Evolutionary conservation across 257 asterid species (phyloP).

Genomic region (Capsicum chinense): DNA sequence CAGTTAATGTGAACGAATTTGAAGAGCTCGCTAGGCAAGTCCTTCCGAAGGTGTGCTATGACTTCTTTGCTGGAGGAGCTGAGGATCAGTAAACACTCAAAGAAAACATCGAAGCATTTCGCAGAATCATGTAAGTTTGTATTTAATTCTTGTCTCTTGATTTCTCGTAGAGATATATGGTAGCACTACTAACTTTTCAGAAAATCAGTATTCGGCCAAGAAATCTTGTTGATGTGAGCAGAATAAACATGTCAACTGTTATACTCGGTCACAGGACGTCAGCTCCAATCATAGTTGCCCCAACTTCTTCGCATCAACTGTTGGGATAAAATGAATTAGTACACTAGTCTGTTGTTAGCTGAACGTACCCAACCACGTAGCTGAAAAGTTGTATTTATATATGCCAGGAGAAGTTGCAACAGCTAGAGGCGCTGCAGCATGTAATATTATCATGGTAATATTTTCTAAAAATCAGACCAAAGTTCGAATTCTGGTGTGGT

Average conservation of each 20-base stretch:
- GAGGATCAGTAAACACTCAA: slow-evolving; percentile 65
- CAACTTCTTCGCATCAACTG: slow-evolving; percentile 57
- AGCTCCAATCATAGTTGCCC: slow-evolving; percentile 39
- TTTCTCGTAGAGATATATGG: background rate
- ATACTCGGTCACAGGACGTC: slow-evolving; percentile 51
- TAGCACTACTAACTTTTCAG: slow-evolving; percentile 4
- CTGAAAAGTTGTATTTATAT: too few species aligned
- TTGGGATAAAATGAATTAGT: slow-evolving; percentile 21
- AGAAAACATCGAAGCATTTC: slow-evolving; percentile 61
- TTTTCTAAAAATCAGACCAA: background rate
- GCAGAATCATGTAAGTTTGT: slow-evolving; percentile 48
- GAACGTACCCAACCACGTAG: background rate
- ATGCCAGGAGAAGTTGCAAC: slow-evolving; percentile 47
- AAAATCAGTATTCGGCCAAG: slow-evolving; percentile 55
- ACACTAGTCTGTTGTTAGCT: background rate
- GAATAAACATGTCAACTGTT: slow-evolving; percentile 51
- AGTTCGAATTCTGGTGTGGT: background rate
- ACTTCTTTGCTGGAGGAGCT: slow-evolving; percentile 63
- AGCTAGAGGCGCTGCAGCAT: slow-evolving; percentile 63
- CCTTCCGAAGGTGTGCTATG: slow-evolving; percentile 73
- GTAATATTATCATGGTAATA: slow-evolving; percentile 62
- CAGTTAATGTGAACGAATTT: slow-evolving; percentile 52
- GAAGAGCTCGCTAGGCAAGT: slow-evolving; percentile 62
- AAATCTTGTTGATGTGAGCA: slow-evolving; percentile 60
- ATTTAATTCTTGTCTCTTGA: background rate